These are phyloP conservation scores for Vaccinium myrtillus DNA, from an alignment of 148 eudicot genomes.

Conservation along the genomic window DNA sequence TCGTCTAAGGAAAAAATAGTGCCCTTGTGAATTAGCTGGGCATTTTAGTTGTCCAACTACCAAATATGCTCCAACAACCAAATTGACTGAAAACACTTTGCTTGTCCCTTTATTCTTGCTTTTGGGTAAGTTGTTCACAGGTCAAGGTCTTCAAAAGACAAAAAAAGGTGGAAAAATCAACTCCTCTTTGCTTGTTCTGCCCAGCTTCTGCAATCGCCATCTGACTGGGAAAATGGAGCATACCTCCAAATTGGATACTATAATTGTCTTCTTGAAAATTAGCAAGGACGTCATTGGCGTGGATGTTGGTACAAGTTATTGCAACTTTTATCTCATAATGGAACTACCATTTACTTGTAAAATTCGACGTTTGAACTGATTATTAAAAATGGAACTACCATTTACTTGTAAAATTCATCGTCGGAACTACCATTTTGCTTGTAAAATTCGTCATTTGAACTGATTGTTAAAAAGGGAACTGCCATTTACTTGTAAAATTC, in stretches of 20 bases:
- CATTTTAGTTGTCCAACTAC: not conserved
- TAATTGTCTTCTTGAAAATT: not conserved
- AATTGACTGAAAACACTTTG: not conserved
- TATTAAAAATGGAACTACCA: not conserved
- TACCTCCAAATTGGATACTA: not conserved
- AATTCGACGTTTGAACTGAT: not conserved
- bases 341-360: not conserved
- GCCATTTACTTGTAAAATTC: too few relatives aligned
- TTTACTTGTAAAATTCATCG: too few relatives aligned
- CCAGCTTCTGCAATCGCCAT: not conserved
- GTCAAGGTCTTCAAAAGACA: not conserved
- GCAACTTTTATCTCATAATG: not conserved
- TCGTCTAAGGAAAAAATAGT: not conserved
- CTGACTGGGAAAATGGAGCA: constrained; percentile 5
- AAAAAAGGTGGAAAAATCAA: not conserved
- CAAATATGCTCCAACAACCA: not conserved
- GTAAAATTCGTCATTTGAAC: too few relatives aligned
- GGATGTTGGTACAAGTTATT: not conserved
- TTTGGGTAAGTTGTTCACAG: not conserved
- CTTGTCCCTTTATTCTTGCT: not conserved
- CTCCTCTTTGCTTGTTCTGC: not conserved
- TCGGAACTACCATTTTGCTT: too few relatives aligned
- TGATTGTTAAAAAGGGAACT: too few relatives aligned
- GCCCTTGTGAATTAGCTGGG: not conserved
- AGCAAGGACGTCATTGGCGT: not conserved